Conservation (phyloP, 805 yeast species). For the Yarrowia porcina region DNA sequence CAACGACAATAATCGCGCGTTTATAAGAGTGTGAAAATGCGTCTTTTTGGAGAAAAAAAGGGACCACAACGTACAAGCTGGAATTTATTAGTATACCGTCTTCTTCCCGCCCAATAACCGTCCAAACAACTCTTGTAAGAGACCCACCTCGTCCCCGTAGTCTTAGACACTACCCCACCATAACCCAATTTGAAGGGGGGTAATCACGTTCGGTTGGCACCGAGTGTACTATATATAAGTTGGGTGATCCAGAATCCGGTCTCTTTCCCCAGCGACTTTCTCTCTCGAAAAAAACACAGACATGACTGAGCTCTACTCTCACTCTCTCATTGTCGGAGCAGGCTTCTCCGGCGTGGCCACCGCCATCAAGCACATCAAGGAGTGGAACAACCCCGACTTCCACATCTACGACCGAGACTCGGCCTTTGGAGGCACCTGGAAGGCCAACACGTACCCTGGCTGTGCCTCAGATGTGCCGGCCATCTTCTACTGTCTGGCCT, state of each 20-base stretch:
- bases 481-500: constrained; percentile 26
- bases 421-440: constrained; percentile 27
- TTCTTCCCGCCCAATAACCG: no score
- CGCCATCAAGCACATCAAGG: constrained; percentile 27
- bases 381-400: constrained; percentile 28
- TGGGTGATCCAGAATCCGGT: not conserved
- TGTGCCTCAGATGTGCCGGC: constrained; percentile 27
- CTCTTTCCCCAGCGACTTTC: not conserved
- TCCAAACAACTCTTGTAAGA: no score
- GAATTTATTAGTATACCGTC: no score
- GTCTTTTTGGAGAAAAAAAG: no score
- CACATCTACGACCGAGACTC: constrained; percentile 27
- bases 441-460: constrained; percentile 27
- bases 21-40: no score
- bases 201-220: constrained; percentile 12
- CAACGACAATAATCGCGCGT: not conserved
- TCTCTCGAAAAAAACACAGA: not conserved
- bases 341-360: constrained; percentile 30
- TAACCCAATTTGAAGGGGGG: constrained; percentile 6
- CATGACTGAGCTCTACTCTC: constrained; percentile 20
- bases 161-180: constrained; percentile 20
- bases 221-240: not conserved
- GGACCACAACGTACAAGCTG: no score
- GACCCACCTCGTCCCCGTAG: no score
- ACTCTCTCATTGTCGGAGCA: constrained; percentile 27